phyloP scores from a whole-genome alignment of 2,329 filamentous ascomycete genomes.

The Fusarium sp. region DNA sequence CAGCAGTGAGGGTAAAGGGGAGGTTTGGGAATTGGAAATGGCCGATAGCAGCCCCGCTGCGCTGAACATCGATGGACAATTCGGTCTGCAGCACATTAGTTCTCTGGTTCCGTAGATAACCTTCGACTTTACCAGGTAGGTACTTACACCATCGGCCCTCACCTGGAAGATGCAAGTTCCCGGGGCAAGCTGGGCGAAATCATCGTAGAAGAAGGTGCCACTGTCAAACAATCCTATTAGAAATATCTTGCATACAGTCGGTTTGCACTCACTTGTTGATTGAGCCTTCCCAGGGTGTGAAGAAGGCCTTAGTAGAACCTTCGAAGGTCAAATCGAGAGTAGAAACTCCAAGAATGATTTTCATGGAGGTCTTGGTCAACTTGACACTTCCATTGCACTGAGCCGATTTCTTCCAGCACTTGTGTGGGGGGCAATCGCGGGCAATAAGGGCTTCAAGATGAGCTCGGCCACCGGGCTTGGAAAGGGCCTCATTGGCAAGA shows the following conservation, averaged over 20 bases:
- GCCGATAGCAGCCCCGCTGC: not conserved
- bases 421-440: not conserved
- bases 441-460: not conserved
- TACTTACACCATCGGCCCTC: not conserved
- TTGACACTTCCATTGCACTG: not conserved
- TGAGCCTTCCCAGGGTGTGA: not conserved
- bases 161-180: not conserved
- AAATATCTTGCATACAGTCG: not conserved
- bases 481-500: not conserved
- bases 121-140: not conserved
- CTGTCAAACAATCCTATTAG: not conserved
- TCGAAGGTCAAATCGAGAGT: not conserved
- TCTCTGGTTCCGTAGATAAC: not conserved
- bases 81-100: not conserved
- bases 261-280: not conserved
- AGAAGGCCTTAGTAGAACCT: not conserved
- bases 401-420: slow-evolving; percentile 8
- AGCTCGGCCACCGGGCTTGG: not conserved
- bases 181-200: not conserved
- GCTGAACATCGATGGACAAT: not conserved
- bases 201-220: not conserved
- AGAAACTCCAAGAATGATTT: not conserved
- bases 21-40: not conserved
- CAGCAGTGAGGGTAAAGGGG: not conserved
- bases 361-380: not conserved